These are phyloP conservation scores for Ogataea nakhonphanomensis DNA, from an alignment of 805 yeast genomes.

Conservation along the genomic window DNA sequence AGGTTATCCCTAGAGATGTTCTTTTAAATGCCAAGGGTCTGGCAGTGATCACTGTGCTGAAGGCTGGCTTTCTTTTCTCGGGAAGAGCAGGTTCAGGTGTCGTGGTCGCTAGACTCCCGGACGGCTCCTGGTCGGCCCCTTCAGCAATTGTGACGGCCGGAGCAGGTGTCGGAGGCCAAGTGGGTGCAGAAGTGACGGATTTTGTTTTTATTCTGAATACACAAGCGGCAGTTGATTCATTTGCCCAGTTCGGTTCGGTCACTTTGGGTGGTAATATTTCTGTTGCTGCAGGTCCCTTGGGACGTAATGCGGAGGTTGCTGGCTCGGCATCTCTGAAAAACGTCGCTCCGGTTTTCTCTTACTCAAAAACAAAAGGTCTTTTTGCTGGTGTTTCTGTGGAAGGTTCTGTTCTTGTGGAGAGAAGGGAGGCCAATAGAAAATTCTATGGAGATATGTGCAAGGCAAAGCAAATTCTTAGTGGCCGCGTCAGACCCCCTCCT, in stretches of 20 bases:
- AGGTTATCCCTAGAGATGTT: conserved; percentile 85
- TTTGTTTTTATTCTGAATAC: conserved; percentile 90
- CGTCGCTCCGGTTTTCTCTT: conserved; percentile 88
- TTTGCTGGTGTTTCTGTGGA: conserved; percentile 97
- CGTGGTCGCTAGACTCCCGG: conserved; percentile 88
- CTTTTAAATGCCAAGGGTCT: conserved; percentile 88
- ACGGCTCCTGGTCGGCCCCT: conserved; percentile 97
- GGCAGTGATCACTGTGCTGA: conserved; percentile 88
- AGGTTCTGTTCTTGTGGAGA: conserved; percentile 94
- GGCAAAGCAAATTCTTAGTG: conserved; percentile 79
- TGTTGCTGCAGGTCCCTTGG: conserved; percentile 96
- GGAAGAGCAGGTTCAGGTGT: conserved; percentile 98
- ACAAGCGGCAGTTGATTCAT: conserved; percentile 84
- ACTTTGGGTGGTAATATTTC: conserved; percentile 94
- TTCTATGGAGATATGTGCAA: conserved; percentile 88
- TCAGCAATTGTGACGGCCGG: conserved; percentile 95
- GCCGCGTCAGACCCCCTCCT: conserved; percentile 90
- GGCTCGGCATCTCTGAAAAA: conserved; percentile 86
- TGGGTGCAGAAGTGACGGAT: conserved; percentile 95
- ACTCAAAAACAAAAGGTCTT: conserved; percentile 93
- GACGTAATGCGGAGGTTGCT: conserved; percentile 96
- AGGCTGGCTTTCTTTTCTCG: conserved; percentile 93
- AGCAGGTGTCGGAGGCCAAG: conserved; percentile 98
- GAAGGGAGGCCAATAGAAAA: conserved; percentile 95
- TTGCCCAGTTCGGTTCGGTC: conserved; percentile 90